Base-by-base conservation (phyloP, 805 yeast genomes). In the Starmera pachycereana region DNA sequence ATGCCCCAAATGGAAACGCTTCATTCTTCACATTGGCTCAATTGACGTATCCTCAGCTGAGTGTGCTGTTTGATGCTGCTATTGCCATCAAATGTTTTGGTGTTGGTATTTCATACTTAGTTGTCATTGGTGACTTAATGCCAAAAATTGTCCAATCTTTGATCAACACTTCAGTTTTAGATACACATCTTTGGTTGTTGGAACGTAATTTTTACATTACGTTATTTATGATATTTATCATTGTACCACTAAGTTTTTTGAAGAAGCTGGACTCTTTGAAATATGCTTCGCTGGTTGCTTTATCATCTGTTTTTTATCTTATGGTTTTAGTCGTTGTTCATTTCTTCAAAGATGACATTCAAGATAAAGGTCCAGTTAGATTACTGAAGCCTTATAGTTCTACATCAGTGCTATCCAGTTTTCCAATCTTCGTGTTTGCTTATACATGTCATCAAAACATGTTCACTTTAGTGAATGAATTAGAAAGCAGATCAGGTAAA, bases 371-470 rank as follows among this genome's bases (percentile, higher is more conserved):
- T 1, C 63, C 63, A 0, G 58, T 83, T 38, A 53, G 72, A 42
- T 41, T 68, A 48, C 44, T 76, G 44, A 54, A 58, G 29, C 86
- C 87, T 1, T 51, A 55, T 22, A 58, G 71, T 6, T 55, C 68
- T 12, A 49, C 68, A 0, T 57, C 72, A 4, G 63, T 77, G n/a
- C 68, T 89, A 14, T 70, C 82, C 19, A 77, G 92, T 10, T 76
- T 89, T 56, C 94, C 97, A n/a, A 83, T 89, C 46, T 79, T 88
- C 49, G 90, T 90, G 12, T 89, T 90, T 66, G 96, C 96, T 0
- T 90, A 78, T 61, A 90, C 97, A 0, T 92, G 97, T 52, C 97
- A 90, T 55, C 97, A 90, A 59, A 90, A 90, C 62, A 86, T 86
- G 87, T 87, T 86, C 52, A 77, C 95, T 1, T 74, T 89, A 40